These are phyloP conservation scores for Plasmodium gonderi DNA, from an alignment of 169 alveolate genomes.

Conservation along the genomic window DNA sequence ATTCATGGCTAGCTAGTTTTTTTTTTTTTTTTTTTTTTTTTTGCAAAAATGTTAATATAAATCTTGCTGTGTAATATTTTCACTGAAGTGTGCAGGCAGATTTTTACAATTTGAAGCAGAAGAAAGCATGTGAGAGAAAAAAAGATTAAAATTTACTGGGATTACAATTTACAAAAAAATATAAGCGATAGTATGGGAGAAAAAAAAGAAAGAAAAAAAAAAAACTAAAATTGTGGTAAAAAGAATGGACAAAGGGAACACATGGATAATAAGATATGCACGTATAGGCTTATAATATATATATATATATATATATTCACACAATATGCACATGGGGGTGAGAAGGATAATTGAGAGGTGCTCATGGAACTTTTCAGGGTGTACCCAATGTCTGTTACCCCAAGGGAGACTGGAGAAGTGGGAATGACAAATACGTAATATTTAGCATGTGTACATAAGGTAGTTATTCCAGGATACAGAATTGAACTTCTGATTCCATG, in stretches of 20 bases:
- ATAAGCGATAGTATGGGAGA: background rate
- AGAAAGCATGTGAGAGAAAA: background rate
- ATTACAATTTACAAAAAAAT: too few species aligned
- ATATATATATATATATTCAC: background rate
- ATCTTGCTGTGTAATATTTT: background rate
- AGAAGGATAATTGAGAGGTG: background rate
- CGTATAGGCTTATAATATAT: background rate
- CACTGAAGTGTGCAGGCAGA: background rate
- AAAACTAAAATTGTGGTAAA: background rate
- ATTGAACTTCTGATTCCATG: background rate
- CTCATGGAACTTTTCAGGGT: background rate
- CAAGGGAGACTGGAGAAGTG: background rate
- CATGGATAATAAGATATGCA: background rate
- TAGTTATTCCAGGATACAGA: background rate
- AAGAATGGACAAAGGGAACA: background rate
- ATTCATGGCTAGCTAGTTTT: background rate
- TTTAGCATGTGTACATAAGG: background rate
- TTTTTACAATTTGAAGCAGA: background rate
- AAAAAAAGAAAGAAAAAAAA: background rate
- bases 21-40: background rate
- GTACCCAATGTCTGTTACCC: background rate
- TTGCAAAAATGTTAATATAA: background rate
- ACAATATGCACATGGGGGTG: background rate
- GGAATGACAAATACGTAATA: background rate
- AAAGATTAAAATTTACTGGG: background rate